These are phyloP conservation scores for Phytophthora rubi DNA, from an alignment of 352 stramenopile species.

Conservation along the genomic window DNA sequence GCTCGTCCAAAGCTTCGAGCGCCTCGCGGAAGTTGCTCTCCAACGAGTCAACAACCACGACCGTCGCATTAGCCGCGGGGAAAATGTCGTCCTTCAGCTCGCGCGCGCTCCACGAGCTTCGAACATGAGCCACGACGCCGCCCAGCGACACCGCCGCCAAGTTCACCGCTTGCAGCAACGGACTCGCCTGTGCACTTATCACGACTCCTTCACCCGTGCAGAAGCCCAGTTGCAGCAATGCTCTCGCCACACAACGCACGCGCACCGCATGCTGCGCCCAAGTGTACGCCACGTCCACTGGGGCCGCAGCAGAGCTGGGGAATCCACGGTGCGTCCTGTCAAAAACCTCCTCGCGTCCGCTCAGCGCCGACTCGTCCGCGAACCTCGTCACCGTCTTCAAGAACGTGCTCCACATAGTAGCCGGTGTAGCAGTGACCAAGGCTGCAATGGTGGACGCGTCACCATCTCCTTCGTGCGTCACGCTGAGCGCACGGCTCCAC, in stretches of 20 bases:
- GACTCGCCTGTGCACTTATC: slow-evolving; percentile 49
- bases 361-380: slow-evolving; percentile 31
- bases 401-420: slow-evolving; percentile 40
- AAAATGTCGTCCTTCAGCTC: slow-evolving; percentile 69
- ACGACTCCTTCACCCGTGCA: slow-evolving; percentile 63
- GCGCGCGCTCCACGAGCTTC: slow-evolving; percentile 50
- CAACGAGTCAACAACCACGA: slow-evolving; percentile 69
- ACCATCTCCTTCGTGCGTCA: slow-evolving; percentile 24
- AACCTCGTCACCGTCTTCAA: slow-evolving; percentile 32
- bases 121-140: slow-evolving; percentile 66
- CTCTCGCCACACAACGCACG: slow-evolving; percentile 45
- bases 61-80: slow-evolving; percentile 49
- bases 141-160: slow-evolving; percentile 62
- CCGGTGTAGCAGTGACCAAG: slow-evolving; percentile 19
- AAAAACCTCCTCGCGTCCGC: slow-evolving; percentile 23
- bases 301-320: not conserved
- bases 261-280: slow-evolving; percentile 42
- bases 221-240: slow-evolving; percentile 64
- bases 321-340: slow-evolving; percentile 7
- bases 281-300: slow-evolving; percentile 24
- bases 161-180: slow-evolving; percentile 63
- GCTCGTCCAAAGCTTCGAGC: slow-evolving; percentile 26
- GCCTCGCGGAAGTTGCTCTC: slow-evolving; percentile 54
- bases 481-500: slow-evolving; percentile 39
- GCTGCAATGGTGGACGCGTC: slow-evolving; percentile 27